Evolutionary conservation across 192 early-diverging fungal genomes (phyloP).

Genomic region (Mortierella claussenii): DNA sequence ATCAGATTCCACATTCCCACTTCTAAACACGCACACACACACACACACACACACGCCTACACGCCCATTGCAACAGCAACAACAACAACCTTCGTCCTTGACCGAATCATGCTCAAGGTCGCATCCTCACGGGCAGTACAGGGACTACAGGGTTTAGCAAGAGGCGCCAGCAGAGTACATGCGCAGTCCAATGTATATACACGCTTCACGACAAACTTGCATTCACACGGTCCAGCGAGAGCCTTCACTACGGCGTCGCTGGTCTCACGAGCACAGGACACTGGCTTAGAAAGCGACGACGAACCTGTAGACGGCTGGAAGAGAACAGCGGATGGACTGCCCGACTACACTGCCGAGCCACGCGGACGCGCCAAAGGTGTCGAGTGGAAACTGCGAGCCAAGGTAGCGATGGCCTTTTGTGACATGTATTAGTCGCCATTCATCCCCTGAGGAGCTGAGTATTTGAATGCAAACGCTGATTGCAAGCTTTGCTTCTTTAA

Average conservation of each 20-base stretch:
- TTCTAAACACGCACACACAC: no score
- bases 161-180: no score
- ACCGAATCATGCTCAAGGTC: slow-evolving; percentile 22
- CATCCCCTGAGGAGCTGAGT: not conserved
- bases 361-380: slow-evolving; percentile 48
- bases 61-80: no score
- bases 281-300: not conserved
- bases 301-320: slow-evolving; percentile 37
- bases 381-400: slow-evolving; percentile 50
- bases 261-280: slow-evolving; percentile 17
- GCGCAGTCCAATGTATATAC: no score
- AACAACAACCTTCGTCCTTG: no score
- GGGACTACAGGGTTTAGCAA: not conserved
- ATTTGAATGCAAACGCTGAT: not conserved
- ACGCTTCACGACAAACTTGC: no score
- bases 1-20: no score
- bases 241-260: slow-evolving; percentile 4
- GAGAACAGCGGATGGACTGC: slow-evolving; percentile 35
- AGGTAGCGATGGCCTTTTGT: slow-evolving; percentile 11
- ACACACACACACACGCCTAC: no score
- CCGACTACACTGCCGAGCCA: slow-evolving; percentile 51
- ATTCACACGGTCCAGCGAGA: not conserved
- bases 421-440: no score
- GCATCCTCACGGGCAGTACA: slow-evolving; percentile 1
- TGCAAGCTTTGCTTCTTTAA: not conserved